Conservation (phyloP, 345 rosid species). For the Gossypium herbaceum region DNA sequence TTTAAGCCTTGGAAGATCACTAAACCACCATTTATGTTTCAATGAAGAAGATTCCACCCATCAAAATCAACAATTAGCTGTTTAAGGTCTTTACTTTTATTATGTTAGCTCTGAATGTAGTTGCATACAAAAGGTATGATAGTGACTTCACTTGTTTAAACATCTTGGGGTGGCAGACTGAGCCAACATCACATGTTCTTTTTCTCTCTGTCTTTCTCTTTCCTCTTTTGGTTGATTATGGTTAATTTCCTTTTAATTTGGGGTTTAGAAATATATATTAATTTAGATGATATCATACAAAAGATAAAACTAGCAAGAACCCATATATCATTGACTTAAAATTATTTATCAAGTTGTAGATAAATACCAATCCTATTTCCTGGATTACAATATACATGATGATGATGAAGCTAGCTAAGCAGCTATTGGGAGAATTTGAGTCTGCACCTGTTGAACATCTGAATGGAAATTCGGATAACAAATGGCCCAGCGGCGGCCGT, state of each 20-base stretch:
- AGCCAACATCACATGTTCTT: constrained; percentile 5
- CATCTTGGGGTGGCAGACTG: constrained; percentile 13
- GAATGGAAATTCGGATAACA: neutral
- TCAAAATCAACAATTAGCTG: constrained; percentile 65
- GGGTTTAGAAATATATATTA: too few species aligned
- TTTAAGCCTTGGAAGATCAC: constrained; percentile 24
- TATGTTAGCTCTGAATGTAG: constrained; percentile 17
- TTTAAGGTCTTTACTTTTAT: constrained; percentile 18
- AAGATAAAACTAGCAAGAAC: too few species aligned
- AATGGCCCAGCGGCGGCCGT: neutral
- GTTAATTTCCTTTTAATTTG: too few species aligned
- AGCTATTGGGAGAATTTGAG: neutral
- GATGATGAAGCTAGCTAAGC: neutral
- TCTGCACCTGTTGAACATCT: neutral
- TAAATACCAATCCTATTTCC: neutral
- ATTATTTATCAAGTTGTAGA: neutral
- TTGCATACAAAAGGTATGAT: constrained; percentile 23
- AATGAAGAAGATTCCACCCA: constrained; percentile 68
- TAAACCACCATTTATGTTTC: constrained; percentile 42
- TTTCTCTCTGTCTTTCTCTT: neutral
- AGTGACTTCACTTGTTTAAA: constrained; percentile 18
- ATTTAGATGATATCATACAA: too few species aligned
- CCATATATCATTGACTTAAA: too few species aligned
- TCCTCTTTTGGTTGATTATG: constrained; percentile 1
- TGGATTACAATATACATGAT: neutral